Conservation (phyloP, 1,284 basidiomycete species). For the Leccinum pachyderme region DNA sequence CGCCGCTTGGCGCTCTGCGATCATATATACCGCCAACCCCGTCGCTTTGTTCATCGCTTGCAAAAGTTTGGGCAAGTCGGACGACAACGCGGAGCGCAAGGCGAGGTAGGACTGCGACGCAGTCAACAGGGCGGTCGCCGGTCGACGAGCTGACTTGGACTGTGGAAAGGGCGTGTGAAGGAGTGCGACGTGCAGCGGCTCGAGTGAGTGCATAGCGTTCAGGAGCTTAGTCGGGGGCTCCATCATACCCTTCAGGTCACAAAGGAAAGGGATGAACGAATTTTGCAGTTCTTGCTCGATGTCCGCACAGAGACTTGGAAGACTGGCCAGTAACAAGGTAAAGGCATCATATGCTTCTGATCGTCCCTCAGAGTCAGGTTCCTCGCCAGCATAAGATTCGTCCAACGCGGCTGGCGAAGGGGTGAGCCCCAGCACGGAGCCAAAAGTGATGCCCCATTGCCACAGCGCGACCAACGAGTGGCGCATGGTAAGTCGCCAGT, state of each 20-base stretch:
- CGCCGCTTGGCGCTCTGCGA: constrained; percentile 53
- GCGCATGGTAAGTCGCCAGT: constrained; percentile 53
- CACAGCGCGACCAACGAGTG: constrained; percentile 38
- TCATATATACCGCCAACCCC: constrained; percentile 44
- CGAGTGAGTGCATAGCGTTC: constrained; percentile 65
- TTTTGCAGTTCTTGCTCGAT: constrained; percentile 53
- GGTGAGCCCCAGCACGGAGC: constrained; percentile 62
- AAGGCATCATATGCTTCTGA: constrained; percentile 76
- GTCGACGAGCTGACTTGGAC: constrained; percentile 50
- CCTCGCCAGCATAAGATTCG: constrained; percentile 7
- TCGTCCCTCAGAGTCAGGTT: constrained; percentile 25
- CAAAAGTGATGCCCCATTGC: constrained; percentile 64
- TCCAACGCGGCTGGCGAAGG: constrained; percentile 37
- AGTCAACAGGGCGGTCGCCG: constrained; percentile 59
- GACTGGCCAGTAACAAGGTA: constrained; percentile 51
- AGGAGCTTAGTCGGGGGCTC: constrained; percentile 63
- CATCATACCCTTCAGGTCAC: constrained; percentile 52
- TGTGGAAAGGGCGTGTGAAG: constrained; percentile 55
- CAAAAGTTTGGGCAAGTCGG: constrained; percentile 68
- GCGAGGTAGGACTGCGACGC: constrained; percentile 74
- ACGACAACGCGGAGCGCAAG: constrained; percentile 62
- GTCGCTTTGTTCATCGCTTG: constrained; percentile 56
- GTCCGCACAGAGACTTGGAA: constrained; percentile 51
- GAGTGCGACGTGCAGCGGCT: constrained; percentile 64
- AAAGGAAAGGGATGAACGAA: constrained; percentile 54